Evolutionary conservation across 2,329 filamentous ascomycete species (phyloP), one percentile per base, ranked within the genome.

Genomic region (Corynespora cassiicola): DNA sequence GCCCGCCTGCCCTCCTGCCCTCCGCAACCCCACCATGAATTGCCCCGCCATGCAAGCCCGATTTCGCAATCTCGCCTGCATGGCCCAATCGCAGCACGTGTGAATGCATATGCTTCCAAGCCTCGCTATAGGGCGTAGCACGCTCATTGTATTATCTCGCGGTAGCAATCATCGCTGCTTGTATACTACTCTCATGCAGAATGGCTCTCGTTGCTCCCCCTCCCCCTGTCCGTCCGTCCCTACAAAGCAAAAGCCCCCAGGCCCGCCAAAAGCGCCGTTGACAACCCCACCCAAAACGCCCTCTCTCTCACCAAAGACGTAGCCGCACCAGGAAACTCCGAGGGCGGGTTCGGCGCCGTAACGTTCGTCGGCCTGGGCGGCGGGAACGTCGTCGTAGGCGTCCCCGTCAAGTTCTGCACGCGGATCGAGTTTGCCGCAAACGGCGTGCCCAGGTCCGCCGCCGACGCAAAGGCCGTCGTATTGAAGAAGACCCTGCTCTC

Each of bases 341-440:
- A 12, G 7, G 42, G 36, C 5, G 25, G 20, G 7, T 31, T 50
- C 15, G 23, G 18, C 24, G 42, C 54, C 28, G 40, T 37, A n/a
- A 12, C 28, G 19, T 20, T 42, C 12, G 52, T 56, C 12, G 52
- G 39, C 28, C 50, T 40, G 14, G 52, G 33, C 7, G 56, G 50
- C 9, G 56, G 47, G 31, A 52, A 56, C 10, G 46, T 53, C 18
- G 42, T 50, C 28, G 50, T 51, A 10, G 54, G 31, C 8, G 37
- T 46, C 7, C 49, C 58, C 6, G 50, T 59, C 12, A 50, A 18
- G 34, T 69, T 66, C 32, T 66, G 55, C 8, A 69, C 70, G 15
- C 45, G 45, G 30, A 74, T 68, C 49, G 64, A 75, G 41, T 69
- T 73, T 6, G 56, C 66, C 1, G 65, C 68, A 14, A 72, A 27